A percentile compares a stretch with the other conserved stretches of the same genome.
Evolutionary conservation across 1,139 yeast species (phyloP).

Genomic region (Suhomyces coccinellae): DNA sequence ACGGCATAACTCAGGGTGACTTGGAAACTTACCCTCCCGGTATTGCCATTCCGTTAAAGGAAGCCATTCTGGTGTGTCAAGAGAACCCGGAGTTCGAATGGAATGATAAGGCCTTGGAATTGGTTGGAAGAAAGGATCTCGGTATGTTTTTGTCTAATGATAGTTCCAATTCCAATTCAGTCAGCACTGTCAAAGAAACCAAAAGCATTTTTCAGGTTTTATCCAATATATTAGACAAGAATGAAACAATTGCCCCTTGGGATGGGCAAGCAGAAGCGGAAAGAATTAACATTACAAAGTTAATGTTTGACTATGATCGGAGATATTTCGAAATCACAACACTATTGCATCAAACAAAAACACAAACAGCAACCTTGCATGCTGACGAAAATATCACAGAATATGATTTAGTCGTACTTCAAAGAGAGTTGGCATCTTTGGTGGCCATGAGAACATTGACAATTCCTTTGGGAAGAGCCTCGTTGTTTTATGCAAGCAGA

Average conservation of each 20-base stretch:
- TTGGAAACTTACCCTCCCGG: slow-evolving; percentile 78
- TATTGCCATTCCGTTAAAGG: slow-evolving; percentile 62
- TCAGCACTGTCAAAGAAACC: slow-evolving; percentile 17
- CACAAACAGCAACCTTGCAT: slow-evolving; percentile 52
- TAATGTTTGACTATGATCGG: slow-evolving; percentile 76
- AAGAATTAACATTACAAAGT: slow-evolving; percentile 60
- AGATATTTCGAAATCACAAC: slow-evolving; percentile 77
- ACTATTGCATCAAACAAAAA: slow-evolving; percentile 66
- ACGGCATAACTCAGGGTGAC: slow-evolving; percentile 50
- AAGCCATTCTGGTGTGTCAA: slow-evolving; percentile 58
- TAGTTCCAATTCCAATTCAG: slow-evolving; percentile 9
- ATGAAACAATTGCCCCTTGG: slow-evolving; percentile 56
- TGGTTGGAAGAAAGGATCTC: slow-evolving; percentile 71
- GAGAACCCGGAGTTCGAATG: slow-evolving; percentile 54
- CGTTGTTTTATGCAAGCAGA: slow-evolving; percentile 66
- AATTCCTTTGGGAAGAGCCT: slow-evolving; percentile 77
- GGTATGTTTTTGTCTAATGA: slow-evolving; percentile 27
- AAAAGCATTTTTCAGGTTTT: slow-evolving; percentile 53
- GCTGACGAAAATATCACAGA: slow-evolving; percentile 48
- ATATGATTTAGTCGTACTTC: slow-evolving; percentile 56
- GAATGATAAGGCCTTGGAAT: slow-evolving; percentile 50
- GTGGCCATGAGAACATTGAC: slow-evolving; percentile 75
- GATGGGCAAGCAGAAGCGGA: slow-evolving; percentile 70
- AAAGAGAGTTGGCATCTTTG: slow-evolving; percentile 62
- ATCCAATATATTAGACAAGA: slow-evolving; percentile 44